Base-by-base conservation (phyloP, 306 rosid species). In the Glycyrrhiza uralensis region DNA sequence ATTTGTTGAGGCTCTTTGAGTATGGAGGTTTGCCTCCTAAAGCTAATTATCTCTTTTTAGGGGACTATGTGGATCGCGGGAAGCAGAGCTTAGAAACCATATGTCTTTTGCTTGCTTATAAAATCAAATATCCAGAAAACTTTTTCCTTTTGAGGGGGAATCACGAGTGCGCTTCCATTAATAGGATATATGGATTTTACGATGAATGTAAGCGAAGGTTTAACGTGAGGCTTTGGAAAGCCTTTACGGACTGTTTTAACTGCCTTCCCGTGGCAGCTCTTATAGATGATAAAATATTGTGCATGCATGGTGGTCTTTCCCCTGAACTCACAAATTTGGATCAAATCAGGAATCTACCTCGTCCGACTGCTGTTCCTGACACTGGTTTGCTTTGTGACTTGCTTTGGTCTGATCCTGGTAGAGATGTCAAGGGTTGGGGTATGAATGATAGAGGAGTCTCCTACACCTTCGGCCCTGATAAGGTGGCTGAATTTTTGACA, bases 301-400 rank as follows among this genome's bases (percentile, higher is more conserved):
- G 98, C 84, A 90, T 92, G 98, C 98, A 92, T 75, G 98, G 98
- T 79, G 98, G 98, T 70, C 98, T 92, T 67, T 92, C 98, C 55
- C 96, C 98, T 41, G 98, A 89, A 71, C 82, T 92, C 45, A 62
- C 83, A 24, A 79, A 86, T 75, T 83, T 92, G 83, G 96, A 92
- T 77, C 89, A 89, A 78, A 88, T 92, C 79, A 76, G 98, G 79
- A 82, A 66, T 69, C 70, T 92, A 18, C 47, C 88, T 35, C 98
- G 98, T 71, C 96, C 98, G 8, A 85, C 85, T 50, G 87, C 82
- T 26, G 65, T 92, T 79, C 98, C 98, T 0, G 98, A 92, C 75
- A 75, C 94, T 18, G 98, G 98, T 58, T 78, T 92, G 83, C 98
- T 92, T 10, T 92, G 98, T 71, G 98, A 92, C 83, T 84, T 92